A percentile compares a stretch with the other conserved stretches of the same genome.
phyloP scores from a whole-genome alignment of 2,329 filamentous ascomycete species.

The Graphilbum ipis-grandicollis region DNA sequence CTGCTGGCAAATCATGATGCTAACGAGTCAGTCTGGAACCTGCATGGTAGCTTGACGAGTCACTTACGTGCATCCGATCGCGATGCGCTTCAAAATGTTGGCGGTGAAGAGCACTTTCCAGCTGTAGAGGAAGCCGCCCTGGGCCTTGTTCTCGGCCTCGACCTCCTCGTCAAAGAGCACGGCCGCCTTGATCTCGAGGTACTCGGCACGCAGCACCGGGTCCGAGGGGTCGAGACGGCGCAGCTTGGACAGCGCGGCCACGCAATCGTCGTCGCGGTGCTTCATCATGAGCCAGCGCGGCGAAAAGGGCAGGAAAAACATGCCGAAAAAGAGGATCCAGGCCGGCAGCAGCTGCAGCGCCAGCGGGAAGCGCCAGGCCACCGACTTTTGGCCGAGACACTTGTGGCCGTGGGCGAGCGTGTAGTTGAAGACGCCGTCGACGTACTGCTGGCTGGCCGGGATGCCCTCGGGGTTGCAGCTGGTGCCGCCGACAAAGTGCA shows the following conservation, averaged over 20 bases:
- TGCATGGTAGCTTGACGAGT: too few species aligned
- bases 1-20: neutral
- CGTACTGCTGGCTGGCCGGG: slow-evolving; percentile 26
- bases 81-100: neutral
- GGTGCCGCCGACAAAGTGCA: slow-evolving; percentile 10
- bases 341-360: slow-evolving; percentile 1
- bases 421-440: slow-evolving; percentile 20
- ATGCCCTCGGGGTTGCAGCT: slow-evolving; percentile 23
- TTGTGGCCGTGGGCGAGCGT: slow-evolving; percentile 8
- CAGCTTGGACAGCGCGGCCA: neutral
- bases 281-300: neutral
- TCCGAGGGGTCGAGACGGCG: neutral
- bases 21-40: neutral
- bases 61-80: neutral
- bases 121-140: neutral
- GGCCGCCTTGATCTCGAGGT: neutral
- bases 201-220: neutral
- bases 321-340: neutral
- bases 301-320: neutral
- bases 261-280: neutral
- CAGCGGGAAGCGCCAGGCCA: neutral
- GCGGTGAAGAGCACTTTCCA: neutral
- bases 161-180: neutral
- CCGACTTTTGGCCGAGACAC: slow-evolving; percentile 2
- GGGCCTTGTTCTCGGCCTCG: neutral